Evolutionary conservation across 2,329 filamentous ascomycete species (phyloP).

Genomic region (Fusarium nematophilum): DNA sequence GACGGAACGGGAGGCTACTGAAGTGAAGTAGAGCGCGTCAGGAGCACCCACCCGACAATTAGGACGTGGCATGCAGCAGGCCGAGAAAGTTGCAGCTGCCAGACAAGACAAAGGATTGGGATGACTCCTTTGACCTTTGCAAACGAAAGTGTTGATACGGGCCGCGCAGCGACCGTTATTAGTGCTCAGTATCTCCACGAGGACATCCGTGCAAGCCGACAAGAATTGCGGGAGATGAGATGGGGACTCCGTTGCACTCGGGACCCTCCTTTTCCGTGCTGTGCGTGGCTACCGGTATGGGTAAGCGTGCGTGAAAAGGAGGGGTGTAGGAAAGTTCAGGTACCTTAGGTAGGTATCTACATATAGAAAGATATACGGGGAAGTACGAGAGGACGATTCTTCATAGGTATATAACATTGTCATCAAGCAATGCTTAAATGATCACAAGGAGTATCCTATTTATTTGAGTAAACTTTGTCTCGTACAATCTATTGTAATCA

Average conservation of each 20-base stretch:
- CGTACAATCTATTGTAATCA: no score
- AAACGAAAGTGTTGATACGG: conserved; percentile 1
- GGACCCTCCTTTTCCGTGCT: conserved; percentile 3
- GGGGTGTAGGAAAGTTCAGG: no score
- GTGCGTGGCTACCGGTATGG: background rate
- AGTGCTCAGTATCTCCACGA: background rate
- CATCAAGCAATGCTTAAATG: no score
- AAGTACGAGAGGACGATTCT: no score
- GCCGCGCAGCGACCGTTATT: conserved; percentile 19
- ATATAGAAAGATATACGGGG: no score
- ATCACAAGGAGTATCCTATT: no score
- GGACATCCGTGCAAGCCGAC: conserved; percentile 5
- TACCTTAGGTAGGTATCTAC: no score
- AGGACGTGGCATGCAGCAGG: background rate
- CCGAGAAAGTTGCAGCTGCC: no score
- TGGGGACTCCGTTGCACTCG: background rate
- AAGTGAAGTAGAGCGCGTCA: conserved; percentile 25
- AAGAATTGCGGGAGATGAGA: conserved; percentile 10
- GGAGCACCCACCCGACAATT: conserved; percentile 19
- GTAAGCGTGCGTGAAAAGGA: background rate
- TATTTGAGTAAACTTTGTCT: no score
- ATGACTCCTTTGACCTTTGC: background rate
- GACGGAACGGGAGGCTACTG: conserved; percentile 8
- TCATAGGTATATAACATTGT: no score
- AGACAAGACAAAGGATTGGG: background rate